Evolutionary conservation across 495 filamentous ascomycete species (phyloP).

Genomic region (Podospora pseudocomata): DNA sequence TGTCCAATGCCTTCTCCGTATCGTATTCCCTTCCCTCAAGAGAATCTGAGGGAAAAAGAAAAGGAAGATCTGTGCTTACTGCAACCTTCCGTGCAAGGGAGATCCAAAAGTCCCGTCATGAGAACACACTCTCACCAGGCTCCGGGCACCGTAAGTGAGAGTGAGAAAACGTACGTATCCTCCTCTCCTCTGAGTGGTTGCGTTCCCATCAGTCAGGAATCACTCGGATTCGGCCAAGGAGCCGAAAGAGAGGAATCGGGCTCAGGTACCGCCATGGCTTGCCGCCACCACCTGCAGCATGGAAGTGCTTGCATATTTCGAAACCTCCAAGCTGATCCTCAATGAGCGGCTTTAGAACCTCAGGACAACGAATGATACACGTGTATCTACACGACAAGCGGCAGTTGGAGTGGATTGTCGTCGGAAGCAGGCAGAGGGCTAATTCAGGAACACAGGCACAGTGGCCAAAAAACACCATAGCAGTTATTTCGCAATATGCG

Average conservation of each 20-base stretch:
- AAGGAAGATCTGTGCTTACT: background rate
- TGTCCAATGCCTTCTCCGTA: background rate
- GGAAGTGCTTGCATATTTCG: background rate
- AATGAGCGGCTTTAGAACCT: background rate
- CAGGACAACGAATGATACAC: background rate
- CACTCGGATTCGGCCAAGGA: background rate
- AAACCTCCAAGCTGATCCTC: background rate
- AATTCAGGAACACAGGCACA: background rate
- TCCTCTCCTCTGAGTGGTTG: background rate
- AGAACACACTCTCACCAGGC: too few relatives aligned
- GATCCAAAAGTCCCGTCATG: background rate
- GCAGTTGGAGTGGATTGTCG: background rate
- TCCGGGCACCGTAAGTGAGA: background rate
- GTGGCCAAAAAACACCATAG: background rate
- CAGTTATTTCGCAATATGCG: background rate
- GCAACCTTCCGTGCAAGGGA: background rate
- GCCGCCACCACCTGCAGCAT: background rate
- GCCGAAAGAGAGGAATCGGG: background rate
- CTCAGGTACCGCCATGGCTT: background rate
- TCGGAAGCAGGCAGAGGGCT: background rate
- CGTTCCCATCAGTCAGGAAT: background rate
- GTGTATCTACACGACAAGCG: background rate
- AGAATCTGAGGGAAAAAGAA: background rate
- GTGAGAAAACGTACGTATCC: background rate
- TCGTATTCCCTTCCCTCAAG: background rate